Evolutionary conservation across 352 stramenopile species (phyloP).

Genomic region (Globisporangium yorkense): DNA sequence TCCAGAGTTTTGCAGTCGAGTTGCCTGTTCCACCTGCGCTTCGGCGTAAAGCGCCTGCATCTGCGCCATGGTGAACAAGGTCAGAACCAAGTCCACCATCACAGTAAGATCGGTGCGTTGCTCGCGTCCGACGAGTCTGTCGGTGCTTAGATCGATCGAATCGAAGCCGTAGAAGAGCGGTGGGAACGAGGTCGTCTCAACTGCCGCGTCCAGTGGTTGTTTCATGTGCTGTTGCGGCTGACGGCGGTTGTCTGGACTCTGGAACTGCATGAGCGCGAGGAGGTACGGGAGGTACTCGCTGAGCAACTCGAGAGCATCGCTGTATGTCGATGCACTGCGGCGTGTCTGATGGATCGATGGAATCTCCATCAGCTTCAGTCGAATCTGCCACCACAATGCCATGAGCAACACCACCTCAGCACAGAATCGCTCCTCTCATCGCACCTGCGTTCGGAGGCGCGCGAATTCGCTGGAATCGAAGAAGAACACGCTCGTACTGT

Average conservation of each 20-base stretch:
- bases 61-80: constrained; percentile 31
- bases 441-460: constrained; percentile 33
- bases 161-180: constrained; percentile 47
- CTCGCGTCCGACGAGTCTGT: constrained; percentile 25
- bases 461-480: constrained; percentile 31
- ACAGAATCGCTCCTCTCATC: background rate
- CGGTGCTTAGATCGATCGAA: constrained; percentile 20
- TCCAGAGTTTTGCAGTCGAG: constrained; percentile 4
- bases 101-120: constrained; percentile 17
- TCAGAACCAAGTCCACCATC: constrained; percentile 30
- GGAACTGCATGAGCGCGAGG: constrained; percentile 29
- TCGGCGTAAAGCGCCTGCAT: constrained; percentile 27
- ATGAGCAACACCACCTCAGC: background rate
- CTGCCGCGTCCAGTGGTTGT: no score
- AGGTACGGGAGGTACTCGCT: constrained; percentile 38
- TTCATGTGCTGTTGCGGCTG: no score
- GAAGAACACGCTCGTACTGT: constrained; percentile 26
- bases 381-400: constrained; percentile 17
- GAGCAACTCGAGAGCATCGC: constrained; percentile 25
- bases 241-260: background rate
- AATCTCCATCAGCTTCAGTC: constrained; percentile 47
- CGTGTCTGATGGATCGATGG: constrained; percentile 24
- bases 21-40: constrained; percentile 14
- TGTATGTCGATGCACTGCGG: constrained; percentile 12
- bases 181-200: constrained; percentile 15